Percentiles rank a stretch among this genome's conserved stretches.
These are phyloP conservation scores for Lactarius sp. DNA, from an alignment of 768 basidiomycete genomes.

Conservation along the genomic window DNA sequence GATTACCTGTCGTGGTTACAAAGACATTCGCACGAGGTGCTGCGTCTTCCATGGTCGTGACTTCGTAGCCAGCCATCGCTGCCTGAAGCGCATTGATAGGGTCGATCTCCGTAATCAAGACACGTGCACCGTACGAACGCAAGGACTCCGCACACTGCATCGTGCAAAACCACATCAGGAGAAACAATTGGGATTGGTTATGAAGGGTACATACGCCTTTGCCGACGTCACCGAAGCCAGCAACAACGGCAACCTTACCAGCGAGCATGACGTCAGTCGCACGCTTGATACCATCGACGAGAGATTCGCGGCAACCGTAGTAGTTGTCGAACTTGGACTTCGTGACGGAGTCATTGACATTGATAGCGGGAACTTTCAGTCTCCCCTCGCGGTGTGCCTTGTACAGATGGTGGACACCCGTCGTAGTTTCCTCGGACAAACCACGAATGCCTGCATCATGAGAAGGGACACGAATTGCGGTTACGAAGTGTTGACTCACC, in stretches of 20 bases:
- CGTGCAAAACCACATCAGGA: conserved; percentile 1
- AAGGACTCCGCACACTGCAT: conserved; percentile 94
- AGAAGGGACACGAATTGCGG: conserved; percentile 4
- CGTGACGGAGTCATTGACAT: conserved; percentile 99
- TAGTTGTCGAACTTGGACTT: conserved; percentile 99
- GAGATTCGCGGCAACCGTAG: conserved; percentile 99
- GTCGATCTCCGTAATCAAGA: conserved; percentile 96
- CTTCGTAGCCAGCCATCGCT: conserved; percentile 99
- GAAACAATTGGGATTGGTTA: not conserved
- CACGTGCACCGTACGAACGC: conserved; percentile 94
- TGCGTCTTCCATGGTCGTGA: conserved; percentile 97
- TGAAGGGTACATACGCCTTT: conserved; percentile 74
- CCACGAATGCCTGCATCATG: conserved; percentile 67
- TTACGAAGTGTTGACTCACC: conserved; percentile 39
- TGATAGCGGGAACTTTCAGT: conserved; percentile 97
- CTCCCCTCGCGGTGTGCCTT: conserved; percentile 94
- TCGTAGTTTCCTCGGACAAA: conserved; percentile 98
- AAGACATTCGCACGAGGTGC: conserved; percentile 87
- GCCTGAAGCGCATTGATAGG: conserved; percentile 99
- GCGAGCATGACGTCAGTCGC: conserved; percentile 99
- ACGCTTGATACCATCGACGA: conserved; percentile 99
- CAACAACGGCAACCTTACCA: conserved; percentile 98
- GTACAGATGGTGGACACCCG: conserved; percentile 99
- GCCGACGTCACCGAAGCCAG: conserved; percentile 98
- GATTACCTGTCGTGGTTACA: conserved; percentile 97